A percentile compares a stretch with the other conserved stretches of the same genome.
Evolutionary conservation across 306 rosid genomes (phyloP).

Genomic region (Elaeagnus macrophylla): DNA sequence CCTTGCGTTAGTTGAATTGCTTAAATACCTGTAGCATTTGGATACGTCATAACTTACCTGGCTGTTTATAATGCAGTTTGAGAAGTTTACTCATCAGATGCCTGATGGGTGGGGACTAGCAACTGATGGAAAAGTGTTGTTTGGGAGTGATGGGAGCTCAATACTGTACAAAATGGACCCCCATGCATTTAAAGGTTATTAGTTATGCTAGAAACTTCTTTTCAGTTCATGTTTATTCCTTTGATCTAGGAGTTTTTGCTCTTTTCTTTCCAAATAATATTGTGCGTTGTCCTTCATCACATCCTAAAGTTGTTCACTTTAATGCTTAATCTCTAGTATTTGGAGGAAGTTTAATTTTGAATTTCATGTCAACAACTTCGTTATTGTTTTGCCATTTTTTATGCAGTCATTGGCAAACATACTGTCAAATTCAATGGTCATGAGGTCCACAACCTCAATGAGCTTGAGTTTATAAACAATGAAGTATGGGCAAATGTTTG

Average conservation of each 20-base stretch:
- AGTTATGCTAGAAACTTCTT: conserved; percentile 1
- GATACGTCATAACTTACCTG: conserved; percentile 17
- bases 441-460: conserved; percentile 71
- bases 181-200: conserved; percentile 50
- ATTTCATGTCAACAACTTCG: neutral
- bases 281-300: too few relatives aligned
- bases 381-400: conserved; percentile 2
- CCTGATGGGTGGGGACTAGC: conserved; percentile 96
- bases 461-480: conserved; percentile 70
- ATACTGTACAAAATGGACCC: conserved; percentile 65
- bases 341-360: neutral
- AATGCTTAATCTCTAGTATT: neutral
- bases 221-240: neutral
- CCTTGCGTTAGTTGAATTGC: too few relatives aligned
- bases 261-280: neutral
- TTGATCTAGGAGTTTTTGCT: neutral
- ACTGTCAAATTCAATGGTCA: conserved; percentile 55
- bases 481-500: conserved; percentile 92
- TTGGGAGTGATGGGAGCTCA: conserved; percentile 90
- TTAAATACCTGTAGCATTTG: too few relatives aligned
- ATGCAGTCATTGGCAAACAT: conserved; percentile 47
- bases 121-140: conserved; percentile 73
- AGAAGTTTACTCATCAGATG: conserved; percentile 65
- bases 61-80: conserved; percentile 35
- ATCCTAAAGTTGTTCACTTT: neutral